Evolutionary conservation across 164 flowering plant species (phyloP).

Genomic region (Aristolochia fimbriata): DNA sequence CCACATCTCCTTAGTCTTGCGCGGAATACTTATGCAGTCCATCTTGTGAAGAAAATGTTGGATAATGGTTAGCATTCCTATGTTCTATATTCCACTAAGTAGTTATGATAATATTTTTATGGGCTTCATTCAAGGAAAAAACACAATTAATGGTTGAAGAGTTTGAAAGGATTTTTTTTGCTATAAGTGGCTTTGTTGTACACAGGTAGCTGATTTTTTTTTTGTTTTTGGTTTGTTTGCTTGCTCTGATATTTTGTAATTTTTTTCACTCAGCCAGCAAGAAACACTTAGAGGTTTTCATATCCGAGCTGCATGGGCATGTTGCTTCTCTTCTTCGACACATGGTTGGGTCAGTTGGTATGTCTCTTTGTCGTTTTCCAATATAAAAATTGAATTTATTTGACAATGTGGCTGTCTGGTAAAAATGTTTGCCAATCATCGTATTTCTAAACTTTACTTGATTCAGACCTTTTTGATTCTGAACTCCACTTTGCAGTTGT

Average conservation of each 20-base stretch:
- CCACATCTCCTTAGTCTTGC: conserved; percentile 76
- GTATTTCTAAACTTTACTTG: too few species aligned
- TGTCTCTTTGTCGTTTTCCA: conserved; percentile 6
- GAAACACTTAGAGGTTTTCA: conserved; percentile 62
- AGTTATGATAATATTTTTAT: not conserved
- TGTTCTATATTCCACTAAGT: not conserved
- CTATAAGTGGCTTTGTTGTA: not conserved
- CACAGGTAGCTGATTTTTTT: not conserved
- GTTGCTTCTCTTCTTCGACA: conserved; percentile 88
- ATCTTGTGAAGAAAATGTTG: conserved; percentile 80
- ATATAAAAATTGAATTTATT: too few species aligned
- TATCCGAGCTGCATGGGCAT: conserved; percentile 79
- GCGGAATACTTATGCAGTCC: conserved; percentile 72
- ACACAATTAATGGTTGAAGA: too few species aligned
- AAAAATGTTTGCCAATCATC: too few species aligned
- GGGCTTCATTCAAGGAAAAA: not conserved
- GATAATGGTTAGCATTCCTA: conserved; percentile 53
- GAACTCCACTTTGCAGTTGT: conserved; percentile 39
- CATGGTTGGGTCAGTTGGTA: conserved; percentile 93
- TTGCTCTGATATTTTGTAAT: not conserved
- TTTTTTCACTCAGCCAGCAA: conserved; percentile 64
- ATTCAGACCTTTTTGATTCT: not conserved
- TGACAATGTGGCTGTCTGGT: too few species aligned
- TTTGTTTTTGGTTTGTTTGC: not conserved
- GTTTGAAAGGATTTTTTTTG: not conserved